phyloP scores from a whole-genome alignment of 140 eudicot genomes.

The Erigeron philadelphicus region DNA sequence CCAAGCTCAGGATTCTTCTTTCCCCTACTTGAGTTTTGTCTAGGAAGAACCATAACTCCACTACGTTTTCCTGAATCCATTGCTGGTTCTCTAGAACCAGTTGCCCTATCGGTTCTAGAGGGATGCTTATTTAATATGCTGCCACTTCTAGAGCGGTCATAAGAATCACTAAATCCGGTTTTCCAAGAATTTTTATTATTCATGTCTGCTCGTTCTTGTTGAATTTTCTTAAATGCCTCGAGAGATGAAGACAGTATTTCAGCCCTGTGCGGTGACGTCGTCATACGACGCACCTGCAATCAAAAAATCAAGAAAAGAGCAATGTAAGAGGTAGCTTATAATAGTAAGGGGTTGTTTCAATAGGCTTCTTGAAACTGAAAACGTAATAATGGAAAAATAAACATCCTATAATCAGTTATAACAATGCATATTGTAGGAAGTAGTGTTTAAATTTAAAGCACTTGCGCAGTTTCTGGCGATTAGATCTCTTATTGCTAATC shows the following conservation, averaged over 20 bases:
- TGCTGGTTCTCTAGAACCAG: slow-evolving; percentile 35
- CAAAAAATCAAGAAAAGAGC: slow-evolving; percentile 9
- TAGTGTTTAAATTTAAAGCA: not conserved
- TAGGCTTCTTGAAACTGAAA: not conserved
- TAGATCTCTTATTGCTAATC: not conserved
- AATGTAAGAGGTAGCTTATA: not conserved
- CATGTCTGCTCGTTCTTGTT: slow-evolving; percentile 59
- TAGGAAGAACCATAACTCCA: slow-evolving; percentile 33
- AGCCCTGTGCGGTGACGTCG: slow-evolving; percentile 94
- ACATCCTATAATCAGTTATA: not conserved
- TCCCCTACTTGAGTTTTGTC: slow-evolving; percentile 45
- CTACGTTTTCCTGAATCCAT: slow-evolving; percentile 44
- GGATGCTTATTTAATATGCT: slow-evolving; percentile 29
- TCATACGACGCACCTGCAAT: slow-evolving; percentile 92
- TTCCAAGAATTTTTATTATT: slow-evolving; percentile 34
- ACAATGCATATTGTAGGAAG: not conserved
- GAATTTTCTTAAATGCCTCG: slow-evolving; percentile 91
- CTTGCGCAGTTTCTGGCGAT: not conserved
- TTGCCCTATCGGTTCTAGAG: slow-evolving; percentile 23
- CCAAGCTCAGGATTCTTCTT: slow-evolving; percentile 49
- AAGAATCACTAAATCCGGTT: slow-evolving; percentile 30
- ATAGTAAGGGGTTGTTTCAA: not conserved
- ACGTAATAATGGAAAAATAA: no score
- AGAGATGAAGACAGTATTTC: slow-evolving; percentile 96
- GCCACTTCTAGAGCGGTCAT: slow-evolving; percentile 25